Conservation (phyloP, 1,284 basidiomycete genomes). For the Sporisorium scitamineum region DNA sequence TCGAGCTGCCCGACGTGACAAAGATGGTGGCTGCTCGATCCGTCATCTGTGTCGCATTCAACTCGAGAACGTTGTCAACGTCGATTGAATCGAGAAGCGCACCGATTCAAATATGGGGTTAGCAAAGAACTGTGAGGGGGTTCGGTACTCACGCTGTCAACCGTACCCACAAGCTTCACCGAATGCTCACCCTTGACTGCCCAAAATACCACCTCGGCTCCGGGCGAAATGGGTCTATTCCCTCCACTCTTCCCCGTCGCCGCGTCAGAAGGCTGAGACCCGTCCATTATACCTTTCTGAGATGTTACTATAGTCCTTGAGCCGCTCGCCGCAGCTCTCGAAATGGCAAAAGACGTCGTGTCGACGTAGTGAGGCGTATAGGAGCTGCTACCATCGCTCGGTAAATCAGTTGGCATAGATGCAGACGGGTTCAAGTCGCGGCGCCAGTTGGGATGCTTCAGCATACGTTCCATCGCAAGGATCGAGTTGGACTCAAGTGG, state of each 20-base stretch:
- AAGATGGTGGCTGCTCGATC: slow-evolving; percentile 14
- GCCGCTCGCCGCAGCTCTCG: neutral
- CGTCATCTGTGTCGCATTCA: slow-evolving; percentile 15
- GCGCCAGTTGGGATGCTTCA: slow-evolving; percentile 35
- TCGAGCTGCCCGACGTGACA: neutral
- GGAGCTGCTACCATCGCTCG: neutral
- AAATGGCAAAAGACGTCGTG: slow-evolving; percentile 9
- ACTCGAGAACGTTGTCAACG: neutral
- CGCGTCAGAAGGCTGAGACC: neutral
- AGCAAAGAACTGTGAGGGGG: neutral
- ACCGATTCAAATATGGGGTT: neutral
- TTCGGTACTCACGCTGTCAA: slow-evolving; percentile 36
- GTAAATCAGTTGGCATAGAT: neutral
- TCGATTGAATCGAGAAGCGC: neutral
- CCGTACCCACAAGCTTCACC: slow-evolving; percentile 29
- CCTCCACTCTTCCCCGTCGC: neutral
- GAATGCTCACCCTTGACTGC: slow-evolving; percentile 29
- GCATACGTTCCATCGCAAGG: neutral
- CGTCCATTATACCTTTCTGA: neutral
- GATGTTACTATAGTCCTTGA: no score
- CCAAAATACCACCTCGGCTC: slow-evolving; percentile 46
- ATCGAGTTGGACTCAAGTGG: neutral
- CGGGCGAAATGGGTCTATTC: slow-evolving; percentile 24
- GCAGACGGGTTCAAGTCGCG: slow-evolving; percentile 1
- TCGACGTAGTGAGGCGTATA: slow-evolving; percentile 8